These are phyloP conservation scores for Climacium dendroides DNA, from an alignment of 225 moss, liverwort and hornwort species.

Conservation along the genomic window DNA sequence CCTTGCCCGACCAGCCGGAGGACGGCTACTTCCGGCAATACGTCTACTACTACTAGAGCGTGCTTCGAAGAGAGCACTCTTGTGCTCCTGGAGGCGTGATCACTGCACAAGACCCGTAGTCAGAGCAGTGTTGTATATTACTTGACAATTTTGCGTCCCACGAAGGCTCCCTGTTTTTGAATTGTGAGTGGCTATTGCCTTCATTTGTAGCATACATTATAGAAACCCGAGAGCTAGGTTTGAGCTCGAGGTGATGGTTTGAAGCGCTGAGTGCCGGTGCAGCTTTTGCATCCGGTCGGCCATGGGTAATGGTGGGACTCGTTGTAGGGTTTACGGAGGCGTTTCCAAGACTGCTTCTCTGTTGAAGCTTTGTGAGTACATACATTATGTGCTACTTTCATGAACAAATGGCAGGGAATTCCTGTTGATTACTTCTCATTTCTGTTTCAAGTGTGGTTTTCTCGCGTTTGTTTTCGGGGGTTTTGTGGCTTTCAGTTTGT, in stretches of 20 bases:
- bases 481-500: no score
- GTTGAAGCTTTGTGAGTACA: not conserved
- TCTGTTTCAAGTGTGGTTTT: not conserved
- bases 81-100: no score
- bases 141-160: not conserved
- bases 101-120: not conserved
- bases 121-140: not conserved
- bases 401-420: not conserved
- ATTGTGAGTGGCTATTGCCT: not conserved
- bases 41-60: not conserved
- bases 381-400: not conserved
- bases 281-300: not conserved
- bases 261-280: not conserved
- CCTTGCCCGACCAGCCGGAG: not conserved
- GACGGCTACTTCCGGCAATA: conserved; percentile 3
- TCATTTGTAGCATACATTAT: not conserved
- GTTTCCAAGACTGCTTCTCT: not conserved
- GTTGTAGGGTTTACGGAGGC: not conserved
- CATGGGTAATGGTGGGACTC: not conserved
- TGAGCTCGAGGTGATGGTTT: not conserved
- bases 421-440: not conserved
- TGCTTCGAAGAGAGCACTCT: not conserved
- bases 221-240: not conserved
- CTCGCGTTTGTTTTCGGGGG: not conserved
- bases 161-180: not conserved